phyloP scores from a whole-genome alignment of 768 basidiomycete genomes.

The Leccinellum luteum region DNA sequence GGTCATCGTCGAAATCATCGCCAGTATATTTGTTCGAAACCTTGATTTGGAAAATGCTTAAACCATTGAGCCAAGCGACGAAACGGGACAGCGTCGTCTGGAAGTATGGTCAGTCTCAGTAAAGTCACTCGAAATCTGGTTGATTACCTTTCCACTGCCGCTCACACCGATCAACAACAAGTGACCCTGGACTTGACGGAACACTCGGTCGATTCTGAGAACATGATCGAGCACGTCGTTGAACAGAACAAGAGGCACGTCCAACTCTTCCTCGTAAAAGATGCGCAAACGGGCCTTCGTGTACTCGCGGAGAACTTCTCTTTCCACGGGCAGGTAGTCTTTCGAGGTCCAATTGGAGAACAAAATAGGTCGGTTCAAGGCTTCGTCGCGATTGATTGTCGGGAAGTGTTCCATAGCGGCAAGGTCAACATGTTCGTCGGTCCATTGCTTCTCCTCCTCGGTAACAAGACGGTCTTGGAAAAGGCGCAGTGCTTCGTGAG shows the following conservation, averaged over 20 bases:
- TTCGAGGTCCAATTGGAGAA: constrained; percentile 99
- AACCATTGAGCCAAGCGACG: constrained; percentile 99
- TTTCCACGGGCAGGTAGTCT: constrained; percentile 92
- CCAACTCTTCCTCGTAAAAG: constrained; percentile 99
- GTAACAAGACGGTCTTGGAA: constrained; percentile 97
- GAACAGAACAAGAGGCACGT: constrained; percentile 96
- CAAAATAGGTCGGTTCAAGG: constrained; percentile 83
- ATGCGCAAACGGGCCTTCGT: constrained; percentile 94
- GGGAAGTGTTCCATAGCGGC: constrained; percentile 91
- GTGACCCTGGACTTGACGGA: constrained; percentile 98
- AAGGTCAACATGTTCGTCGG: constrained; percentile 85
- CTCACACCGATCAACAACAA: constrained; percentile 95
- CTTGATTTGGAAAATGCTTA: constrained; percentile 99
- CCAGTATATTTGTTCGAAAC: constrained; percentile 99
- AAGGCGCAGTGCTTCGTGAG: constrained; percentile 93
- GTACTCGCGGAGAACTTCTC: constrained; percentile 91
- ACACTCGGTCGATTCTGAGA: constrained; percentile 95
- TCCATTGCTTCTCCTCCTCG: constrained; percentile 93
- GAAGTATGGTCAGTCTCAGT: constrained; percentile 10
- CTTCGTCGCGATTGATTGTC: constrained; percentile 83
- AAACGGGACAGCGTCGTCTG: constrained; percentile 97
- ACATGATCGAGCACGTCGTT: constrained; percentile 99
- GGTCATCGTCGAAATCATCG: constrained; percentile 97
- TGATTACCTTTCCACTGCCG: constrained; percentile 90
- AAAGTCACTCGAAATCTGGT: neutral